Base-by-base conservation (phyloP, 208 protist species). In the Entamoeba dispar region DNA sequence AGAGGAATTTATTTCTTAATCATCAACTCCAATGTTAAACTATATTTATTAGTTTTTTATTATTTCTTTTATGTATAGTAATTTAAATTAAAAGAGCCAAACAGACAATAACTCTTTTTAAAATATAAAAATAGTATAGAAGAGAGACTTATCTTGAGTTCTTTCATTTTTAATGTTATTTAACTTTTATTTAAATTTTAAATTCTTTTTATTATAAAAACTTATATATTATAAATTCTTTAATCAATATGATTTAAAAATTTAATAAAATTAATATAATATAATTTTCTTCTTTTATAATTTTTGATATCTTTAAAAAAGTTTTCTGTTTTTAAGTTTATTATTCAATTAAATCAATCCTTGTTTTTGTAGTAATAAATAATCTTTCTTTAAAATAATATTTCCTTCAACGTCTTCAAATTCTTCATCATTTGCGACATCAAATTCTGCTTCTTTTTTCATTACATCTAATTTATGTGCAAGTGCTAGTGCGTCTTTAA, bases 341-440 rank as follows among this genome's bases (percentile, higher is more conserved):
- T 2, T 47, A 47, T 47, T 47, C 43, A 47, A 47, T 92, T 92
- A 92, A 51, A 92, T 55, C 15, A 61, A 47, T 50, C 49, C 38
- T 77, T 92, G 92, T 8, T 77, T 61, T 49, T 92, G 27, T 19
- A 92, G 15, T 19, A 92, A 50, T 43, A 50, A 34, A 14, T 77
- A 92, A 38, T 50, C 55, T 4, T 92, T 92, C 38, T 52, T 92
- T 49, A 49, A 73, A 15, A 93, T 91, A 50, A 93, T 57, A 43
- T 93, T 93, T 14, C 92, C 92, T 19, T 91, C 49, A 8, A 0
- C 15, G 61, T 93, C 92, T 47, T 93, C 92, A 57, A 52, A 61
- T 91, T 93, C 92, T 49, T 51, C 73, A 17, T 93, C 69, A 22
- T 93, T 73, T 5, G 27, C 69, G 0, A 49, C 49, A 91, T 93